Percentiles rank a stretch among this genome's conserved stretches.
phyloP scores from a whole-genome alignment of 2,329 filamentous ascomycete species.

The Pseudogymnoascus sp. region DNA sequence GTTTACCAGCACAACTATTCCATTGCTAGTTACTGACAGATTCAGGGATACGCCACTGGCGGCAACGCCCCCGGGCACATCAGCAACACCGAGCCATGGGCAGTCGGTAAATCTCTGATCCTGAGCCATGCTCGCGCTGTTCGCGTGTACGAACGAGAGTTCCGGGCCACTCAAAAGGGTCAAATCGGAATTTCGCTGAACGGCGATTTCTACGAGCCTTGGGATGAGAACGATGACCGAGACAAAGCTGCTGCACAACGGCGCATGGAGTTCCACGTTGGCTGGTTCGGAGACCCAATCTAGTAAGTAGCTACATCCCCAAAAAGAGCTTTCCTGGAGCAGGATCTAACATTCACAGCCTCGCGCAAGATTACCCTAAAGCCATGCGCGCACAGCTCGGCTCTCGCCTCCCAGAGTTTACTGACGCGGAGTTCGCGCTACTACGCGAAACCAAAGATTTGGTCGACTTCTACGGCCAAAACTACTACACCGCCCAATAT shows the following conservation, averaged over 20 bases:
- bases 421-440: conserved; percentile 17
- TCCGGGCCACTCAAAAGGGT: conserved; percentile 19
- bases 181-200: conserved; percentile 21
- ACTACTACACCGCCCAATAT: conserved; percentile 26
- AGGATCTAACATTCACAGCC: neutral
- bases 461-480: conserved; percentile 26
- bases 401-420: conserved; percentile 21
- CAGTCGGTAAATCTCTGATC: conserved; percentile 24
- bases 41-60: conserved; percentile 20
- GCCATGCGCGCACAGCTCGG: conserved; percentile 23
- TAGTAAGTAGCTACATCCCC: conserved; percentile 24
- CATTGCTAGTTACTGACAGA: neutral
- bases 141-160: conserved; percentile 20
- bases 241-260: conserved; percentile 23
- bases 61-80: conserved; percentile 24
- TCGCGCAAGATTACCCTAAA: conserved; percentile 21
- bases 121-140: conserved; percentile 24
- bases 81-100: conserved; percentile 24
- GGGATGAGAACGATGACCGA: conserved; percentile 19
- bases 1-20: neutral
- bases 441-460: conserved; percentile 18
- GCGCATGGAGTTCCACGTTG: conserved; percentile 25
- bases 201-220: conserved; percentile 25
- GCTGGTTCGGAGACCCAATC: conserved; percentile 27
- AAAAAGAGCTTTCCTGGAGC: neutral